phyloP scores from a whole-genome alignment of 2,329 filamentous ascomycete species.

The Penicillium vulpinum region DNA sequence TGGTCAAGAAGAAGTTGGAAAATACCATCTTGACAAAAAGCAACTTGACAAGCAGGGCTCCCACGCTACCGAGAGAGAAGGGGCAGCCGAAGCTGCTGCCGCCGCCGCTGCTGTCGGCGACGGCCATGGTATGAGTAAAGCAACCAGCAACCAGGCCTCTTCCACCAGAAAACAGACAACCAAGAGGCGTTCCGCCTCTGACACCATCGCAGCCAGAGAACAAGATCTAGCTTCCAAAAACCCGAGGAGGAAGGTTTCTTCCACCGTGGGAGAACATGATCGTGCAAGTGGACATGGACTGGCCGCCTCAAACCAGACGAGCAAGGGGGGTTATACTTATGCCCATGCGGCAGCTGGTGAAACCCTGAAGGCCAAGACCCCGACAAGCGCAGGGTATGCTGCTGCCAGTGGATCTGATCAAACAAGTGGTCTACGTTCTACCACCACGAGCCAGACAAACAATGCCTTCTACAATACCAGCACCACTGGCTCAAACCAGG shows the following conservation, averaged over 20 bases:
- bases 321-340: neutral
- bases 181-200: neutral
- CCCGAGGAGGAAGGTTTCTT: neutral
- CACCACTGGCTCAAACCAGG: neutral
- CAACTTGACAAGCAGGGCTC: neutral
- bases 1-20: neutral
- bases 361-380: neutral
- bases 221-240: neutral
- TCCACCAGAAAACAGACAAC: neutral
- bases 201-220: neutral
- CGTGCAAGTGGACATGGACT: neutral
- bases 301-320: neutral
- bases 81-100: neutral
- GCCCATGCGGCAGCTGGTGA: neutral
- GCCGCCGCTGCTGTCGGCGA: neutral
- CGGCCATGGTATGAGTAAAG: constrained; percentile 8
- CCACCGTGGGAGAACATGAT: neutral
- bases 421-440: neutral
- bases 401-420: neutral
- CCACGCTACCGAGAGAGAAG: constrained; percentile 3
- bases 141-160: neutral
- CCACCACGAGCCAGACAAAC: constrained; percentile 4
- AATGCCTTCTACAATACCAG: neutral
- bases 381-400: neutral
- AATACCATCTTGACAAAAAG: constrained; percentile 3